Percentiles rank a stretch among this genome's conserved stretches.
Evolutionary conservation across 2,329 filamentous ascomycete genomes (phyloP).

Genomic region (Zalaria sp.): DNA sequence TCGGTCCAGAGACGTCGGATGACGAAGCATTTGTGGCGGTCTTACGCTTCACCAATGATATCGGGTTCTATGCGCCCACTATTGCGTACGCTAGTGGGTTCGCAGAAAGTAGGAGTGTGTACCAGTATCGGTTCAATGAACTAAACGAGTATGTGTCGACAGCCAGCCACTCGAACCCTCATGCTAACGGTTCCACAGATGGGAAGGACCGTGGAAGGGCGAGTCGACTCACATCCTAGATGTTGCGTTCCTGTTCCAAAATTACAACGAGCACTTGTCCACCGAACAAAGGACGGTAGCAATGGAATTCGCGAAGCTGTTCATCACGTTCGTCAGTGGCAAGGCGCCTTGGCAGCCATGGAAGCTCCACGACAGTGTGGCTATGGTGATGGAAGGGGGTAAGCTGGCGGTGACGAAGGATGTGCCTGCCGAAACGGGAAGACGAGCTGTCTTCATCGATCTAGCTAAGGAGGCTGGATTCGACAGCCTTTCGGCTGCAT

Average conservation of each 20-base stretch:
- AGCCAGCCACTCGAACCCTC: background rate
- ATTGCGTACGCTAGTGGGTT: conserved; percentile 21
- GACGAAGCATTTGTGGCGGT: conserved; percentile 25
- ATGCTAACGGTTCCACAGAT: conserved; percentile 10
- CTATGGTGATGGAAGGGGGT: conserved; percentile 7
- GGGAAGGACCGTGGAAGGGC: conserved; percentile 27
- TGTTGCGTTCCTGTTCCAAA: conserved; percentile 31
- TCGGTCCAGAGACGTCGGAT: conserved; percentile 22
- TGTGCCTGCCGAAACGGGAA: conserved; percentile 4
- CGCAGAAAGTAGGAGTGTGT: conserved; percentile 7
- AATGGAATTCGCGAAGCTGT: conserved; percentile 20
- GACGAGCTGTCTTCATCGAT: conserved; percentile 1
- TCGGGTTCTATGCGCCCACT: conserved; percentile 31
- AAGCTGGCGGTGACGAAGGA: conserved; percentile 7
- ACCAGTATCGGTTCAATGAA: conserved; percentile 33
- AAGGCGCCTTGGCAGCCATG: conserved; percentile 19
- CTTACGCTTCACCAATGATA: conserved; percentile 30
- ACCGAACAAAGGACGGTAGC: conserved; percentile 18
- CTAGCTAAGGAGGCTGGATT: conserved; percentile 2
- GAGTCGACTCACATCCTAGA: conserved; percentile 31
- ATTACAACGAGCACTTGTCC: conserved; percentile 26
- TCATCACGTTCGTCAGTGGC: conserved; percentile 26
- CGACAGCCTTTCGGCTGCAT: background rate
- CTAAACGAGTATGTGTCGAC: conserved; percentile 20
- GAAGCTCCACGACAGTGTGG: conserved; percentile 14